Base-by-base conservation (phyloP, 2,329 filamentous ascomycete species). In the Bipolaris bicolor region DNA sequence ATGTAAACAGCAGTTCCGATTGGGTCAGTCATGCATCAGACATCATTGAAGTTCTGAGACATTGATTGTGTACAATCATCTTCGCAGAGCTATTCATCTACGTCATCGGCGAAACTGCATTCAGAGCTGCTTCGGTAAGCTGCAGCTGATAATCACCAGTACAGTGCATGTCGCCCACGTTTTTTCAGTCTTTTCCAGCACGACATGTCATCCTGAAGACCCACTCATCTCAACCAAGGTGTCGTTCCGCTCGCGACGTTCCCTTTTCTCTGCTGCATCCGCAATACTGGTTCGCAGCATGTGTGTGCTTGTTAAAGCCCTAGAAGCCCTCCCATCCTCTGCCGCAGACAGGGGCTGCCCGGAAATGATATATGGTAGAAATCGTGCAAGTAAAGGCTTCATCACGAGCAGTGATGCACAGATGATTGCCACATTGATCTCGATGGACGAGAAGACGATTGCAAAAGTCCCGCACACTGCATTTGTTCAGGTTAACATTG, bases 381-480 rank as follows among this genome's bases (percentile, higher is more conserved):
- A 58, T 15, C 66, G 70, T 7, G 67, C 62, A 50, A 80, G 56
- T 7, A 81, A 65, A 6, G 77, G 78, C 49, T 79, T 80, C 58
- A 81, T 71, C 2, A 78, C 76, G 1, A 80, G 65, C 16, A 81
- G 58, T 2, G 75, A 81, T 10, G 78, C 78, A 62, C 77, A 81
- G 4, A 78, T 74, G 60, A 81, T 79, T 22, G 78, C 77, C 1
- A 79, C 69, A 48, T 81, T 80, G 47, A 76, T 70, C 65, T 82
- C 79, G 39, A 77, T 67, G 1, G 71, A 71, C 2, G 76, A 78
- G 72, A 77, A 80, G 10, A 77, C 71, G 5, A 79, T 61, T 6
- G 76, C 72, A 60, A 76, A 74, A 9, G 75, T 73, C n/a, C 77
- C 77, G 1, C 76, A 74, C 33, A 69, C 72, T 71, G 43, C 31